phyloP scores from a whole-genome alignment of 1,284 basidiomycete species.

The Boletus nobilissimus region DNA sequence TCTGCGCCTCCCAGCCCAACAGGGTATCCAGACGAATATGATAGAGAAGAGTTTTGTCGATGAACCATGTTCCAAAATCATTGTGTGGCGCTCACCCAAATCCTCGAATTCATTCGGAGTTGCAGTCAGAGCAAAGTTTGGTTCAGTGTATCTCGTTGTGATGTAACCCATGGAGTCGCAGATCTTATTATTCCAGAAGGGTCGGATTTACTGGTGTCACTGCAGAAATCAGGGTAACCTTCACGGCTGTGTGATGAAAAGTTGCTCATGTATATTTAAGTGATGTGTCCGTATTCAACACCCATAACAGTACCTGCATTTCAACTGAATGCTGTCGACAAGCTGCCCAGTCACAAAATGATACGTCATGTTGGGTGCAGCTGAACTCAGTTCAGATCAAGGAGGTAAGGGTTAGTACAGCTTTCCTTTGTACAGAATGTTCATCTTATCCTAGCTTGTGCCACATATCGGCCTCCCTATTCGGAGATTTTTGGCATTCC shows the following conservation, averaged over 20 bases:
- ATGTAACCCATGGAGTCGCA: slow-evolving; percentile 53
- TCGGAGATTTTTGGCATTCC: slow-evolving; percentile 40
- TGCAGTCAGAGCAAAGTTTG: slow-evolving; percentile 50
- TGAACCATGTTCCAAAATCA: slow-evolving; percentile 35
- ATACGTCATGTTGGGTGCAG: slow-evolving; percentile 33
- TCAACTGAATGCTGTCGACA: slow-evolving; percentile 44
- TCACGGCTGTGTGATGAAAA: not conserved
- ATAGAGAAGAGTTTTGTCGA: slow-evolving; percentile 41
- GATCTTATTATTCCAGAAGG: slow-evolving; percentile 57
- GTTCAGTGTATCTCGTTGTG: slow-evolving; percentile 51
- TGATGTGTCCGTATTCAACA: slow-evolving; percentile 54
- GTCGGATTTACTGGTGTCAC: slow-evolving; percentile 55
- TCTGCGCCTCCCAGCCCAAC: slow-evolving; percentile 26
- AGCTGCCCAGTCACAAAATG: not conserved
- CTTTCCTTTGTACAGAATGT: slow-evolving; percentile 26
- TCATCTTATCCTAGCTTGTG: slow-evolving; percentile 42
- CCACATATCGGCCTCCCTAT: slow-evolving; percentile 31
- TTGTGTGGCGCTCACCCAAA: slow-evolving; percentile 35
- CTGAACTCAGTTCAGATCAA: slow-evolving; percentile 36
- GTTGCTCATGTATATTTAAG: slow-evolving; percentile 44
- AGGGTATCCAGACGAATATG: slow-evolving; percentile 19
- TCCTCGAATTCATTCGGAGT: slow-evolving; percentile 27
- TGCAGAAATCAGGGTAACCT: slow-evolving; percentile 56
- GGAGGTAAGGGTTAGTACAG: slow-evolving; percentile 30
- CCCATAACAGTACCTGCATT: slow-evolving; percentile 56